These are phyloP conservation scores for Pelomyxa schiedti DNA, from an alignment of 78 protist genomes.

Conservation along the genomic window DNA sequence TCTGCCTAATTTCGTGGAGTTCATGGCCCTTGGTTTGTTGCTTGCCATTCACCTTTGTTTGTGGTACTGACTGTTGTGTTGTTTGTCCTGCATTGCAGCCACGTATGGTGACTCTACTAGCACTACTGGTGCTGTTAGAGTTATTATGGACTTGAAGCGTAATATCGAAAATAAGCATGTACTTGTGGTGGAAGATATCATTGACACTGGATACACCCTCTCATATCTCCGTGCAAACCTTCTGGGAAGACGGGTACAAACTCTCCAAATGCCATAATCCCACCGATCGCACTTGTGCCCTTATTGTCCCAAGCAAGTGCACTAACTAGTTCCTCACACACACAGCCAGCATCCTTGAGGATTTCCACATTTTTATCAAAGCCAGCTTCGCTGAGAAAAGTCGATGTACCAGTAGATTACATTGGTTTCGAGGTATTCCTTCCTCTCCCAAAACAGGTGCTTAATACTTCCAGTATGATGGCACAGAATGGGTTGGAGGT, in stretches of 20 bases:
- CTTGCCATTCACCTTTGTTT: no score
- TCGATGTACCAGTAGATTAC: neutral
- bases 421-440: neutral
- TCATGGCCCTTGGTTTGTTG: no score
- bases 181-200: neutral
- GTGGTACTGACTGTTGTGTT: no score
- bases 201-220: neutral
- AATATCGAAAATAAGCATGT: neutral
- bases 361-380: neutral
- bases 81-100: no score
- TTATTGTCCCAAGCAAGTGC: neutral
- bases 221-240: neutral
- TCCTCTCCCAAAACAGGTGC: neutral
- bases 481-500: neutral
- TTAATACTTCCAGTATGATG: neutral
- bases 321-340: neutral
- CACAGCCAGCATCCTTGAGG: neutral
- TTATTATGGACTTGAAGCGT: neutral
- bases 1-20: no score
- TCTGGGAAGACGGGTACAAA: neutral
- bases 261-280: neutral
- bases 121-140: neutral
- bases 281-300: neutral
- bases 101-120: no score
- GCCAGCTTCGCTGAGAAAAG: neutral